Percentiles rank a stretch among this genome's conserved stretches.
Evolutionary conservation across 2,329 filamentous ascomycete species (phyloP).

Genomic region (Aspergillus tubingensis): DNA sequence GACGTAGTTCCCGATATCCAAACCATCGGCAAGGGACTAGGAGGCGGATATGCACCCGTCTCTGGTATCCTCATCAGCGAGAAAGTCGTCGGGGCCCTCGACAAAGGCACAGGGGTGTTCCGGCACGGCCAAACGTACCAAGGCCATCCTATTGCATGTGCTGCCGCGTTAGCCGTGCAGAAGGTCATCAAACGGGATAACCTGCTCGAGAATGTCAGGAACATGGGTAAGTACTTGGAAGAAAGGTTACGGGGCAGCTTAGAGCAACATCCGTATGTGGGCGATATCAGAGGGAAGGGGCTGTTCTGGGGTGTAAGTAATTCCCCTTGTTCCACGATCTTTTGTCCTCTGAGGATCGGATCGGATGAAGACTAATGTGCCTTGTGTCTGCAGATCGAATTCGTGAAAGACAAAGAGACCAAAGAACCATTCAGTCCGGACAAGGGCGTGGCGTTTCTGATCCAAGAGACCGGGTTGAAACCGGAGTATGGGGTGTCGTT

Average conservation of each 20-base stretch:
- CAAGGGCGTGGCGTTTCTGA: constrained; percentile 47
- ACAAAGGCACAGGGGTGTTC: constrained; percentile 53
- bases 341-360: neutral
- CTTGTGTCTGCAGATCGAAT: constrained; percentile 49
- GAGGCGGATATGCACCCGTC: constrained; percentile 58
- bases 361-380: neutral
- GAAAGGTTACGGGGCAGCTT: constrained; percentile 48
- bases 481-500: constrained; percentile 55
- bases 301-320: constrained; percentile 60
- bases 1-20: constrained; percentile 61
- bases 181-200: constrained; percentile 60
- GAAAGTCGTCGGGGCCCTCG: constrained; percentile 51
- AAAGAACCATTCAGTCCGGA: constrained; percentile 57
- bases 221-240: constrained; percentile 53
- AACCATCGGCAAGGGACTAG: constrained; percentile 61
- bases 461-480: constrained; percentile 54
- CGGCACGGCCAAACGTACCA: constrained; percentile 63
- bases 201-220: constrained; percentile 60
- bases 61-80: constrained; percentile 57
- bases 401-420: constrained; percentile 56
- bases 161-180: constrained; percentile 62
- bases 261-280: constrained; percentile 52
- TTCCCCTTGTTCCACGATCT: neutral
- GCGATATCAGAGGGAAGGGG: constrained; percentile 60
- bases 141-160: constrained; percentile 60